Conservation (phyloP, 129 eudicot genomes). For the Artemisia argyi region DNA sequence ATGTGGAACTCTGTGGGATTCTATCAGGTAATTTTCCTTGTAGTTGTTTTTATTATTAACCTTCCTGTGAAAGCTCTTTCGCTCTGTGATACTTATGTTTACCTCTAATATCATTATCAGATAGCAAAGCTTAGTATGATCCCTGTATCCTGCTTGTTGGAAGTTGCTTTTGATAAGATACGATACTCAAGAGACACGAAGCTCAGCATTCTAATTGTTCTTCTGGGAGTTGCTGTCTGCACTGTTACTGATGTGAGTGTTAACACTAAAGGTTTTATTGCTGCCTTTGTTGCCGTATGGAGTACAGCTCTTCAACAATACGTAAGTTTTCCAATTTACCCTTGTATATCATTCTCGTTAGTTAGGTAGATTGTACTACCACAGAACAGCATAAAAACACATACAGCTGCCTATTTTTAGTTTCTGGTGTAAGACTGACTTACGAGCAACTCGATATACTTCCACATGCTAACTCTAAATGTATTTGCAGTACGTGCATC, state of each 20-base stretch:
- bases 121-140: slow-evolving; percentile 89
- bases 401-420: not conserved
- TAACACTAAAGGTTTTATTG: slow-evolving; percentile 72
- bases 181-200: slow-evolving; percentile 78
- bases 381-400: not conserved
- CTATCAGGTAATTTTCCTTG: slow-evolving; percentile 46
- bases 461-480: not conserved
- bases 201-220: slow-evolving; percentile 64
- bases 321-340: slow-evolving; percentile 43
- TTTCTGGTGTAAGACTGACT: too few species aligned
- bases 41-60: not conserved
- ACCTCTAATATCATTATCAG: slow-evolving; percentile 36
- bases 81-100: slow-evolving; percentile 10
- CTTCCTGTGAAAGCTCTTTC: not conserved
- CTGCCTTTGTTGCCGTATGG: slow-evolving; percentile 83
- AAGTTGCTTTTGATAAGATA: slow-evolving; percentile 63
- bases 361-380: not conserved
- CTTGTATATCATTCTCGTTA: not conserved
- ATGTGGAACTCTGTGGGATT: slow-evolving; percentile 96
- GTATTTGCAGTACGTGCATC: slow-evolving; percentile 64
- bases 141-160: slow-evolving; percentile 77
- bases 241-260: slow-evolving; percentile 86
- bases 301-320: slow-evolving; percentile 82
- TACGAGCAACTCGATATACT: too few species aligned
- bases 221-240: slow-evolving; percentile 76